Evolutionary conservation across 1,284 basidiomycete genomes (phyloP).

Genomic region (Boletus chippewaensis): DNA sequence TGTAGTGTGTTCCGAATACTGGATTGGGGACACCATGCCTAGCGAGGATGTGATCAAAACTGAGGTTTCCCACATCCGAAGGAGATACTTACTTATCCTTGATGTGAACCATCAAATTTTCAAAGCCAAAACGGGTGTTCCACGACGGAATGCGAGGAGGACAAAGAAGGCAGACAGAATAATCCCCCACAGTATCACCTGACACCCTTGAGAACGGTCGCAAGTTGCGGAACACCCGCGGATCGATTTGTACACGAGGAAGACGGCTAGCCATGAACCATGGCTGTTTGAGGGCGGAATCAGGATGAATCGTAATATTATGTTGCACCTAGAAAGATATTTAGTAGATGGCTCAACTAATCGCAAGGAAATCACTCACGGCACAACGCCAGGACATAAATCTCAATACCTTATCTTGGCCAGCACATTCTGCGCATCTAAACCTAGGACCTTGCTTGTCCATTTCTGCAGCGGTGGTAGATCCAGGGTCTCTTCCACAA

Average conservation of each 20-base stretch:
- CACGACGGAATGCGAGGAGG: conserved; percentile 29
- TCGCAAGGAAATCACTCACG: conserved; percentile 8
- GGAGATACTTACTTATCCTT: conserved; percentile 16
- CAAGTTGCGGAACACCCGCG: background rate
- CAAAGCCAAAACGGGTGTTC: conserved; percentile 19
- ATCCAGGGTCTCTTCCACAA: conserved; percentile 24
- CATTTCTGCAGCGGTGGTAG: conserved; percentile 27
- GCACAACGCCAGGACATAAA: conserved; percentile 26
- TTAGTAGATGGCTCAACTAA: background rate
- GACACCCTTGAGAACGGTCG: background rate
- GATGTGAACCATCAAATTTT: conserved; percentile 21
- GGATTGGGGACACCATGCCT: conserved; percentile 23
- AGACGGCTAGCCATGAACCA: conserved; percentile 12
- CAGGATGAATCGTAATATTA: conserved; percentile 15
- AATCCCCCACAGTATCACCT: conserved; percentile 10
- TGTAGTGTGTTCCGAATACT: conserved; percentile 19
- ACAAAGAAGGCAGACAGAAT: conserved; percentile 24
- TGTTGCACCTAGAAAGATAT: conserved; percentile 19
- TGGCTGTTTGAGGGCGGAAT: background rate
- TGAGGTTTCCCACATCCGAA: background rate
- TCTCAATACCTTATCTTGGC: conserved; percentile 3
- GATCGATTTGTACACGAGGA: conserved; percentile 1
- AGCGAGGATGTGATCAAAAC: background rate
- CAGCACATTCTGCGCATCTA: conserved; percentile 17
- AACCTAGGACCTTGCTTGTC: conserved; percentile 19